A percentile compares a stretch with the other conserved stretches of the same genome.
Conservation (phyloP, 768 basidiomycete genomes). For the Fistulinella prunicolor region DNA sequence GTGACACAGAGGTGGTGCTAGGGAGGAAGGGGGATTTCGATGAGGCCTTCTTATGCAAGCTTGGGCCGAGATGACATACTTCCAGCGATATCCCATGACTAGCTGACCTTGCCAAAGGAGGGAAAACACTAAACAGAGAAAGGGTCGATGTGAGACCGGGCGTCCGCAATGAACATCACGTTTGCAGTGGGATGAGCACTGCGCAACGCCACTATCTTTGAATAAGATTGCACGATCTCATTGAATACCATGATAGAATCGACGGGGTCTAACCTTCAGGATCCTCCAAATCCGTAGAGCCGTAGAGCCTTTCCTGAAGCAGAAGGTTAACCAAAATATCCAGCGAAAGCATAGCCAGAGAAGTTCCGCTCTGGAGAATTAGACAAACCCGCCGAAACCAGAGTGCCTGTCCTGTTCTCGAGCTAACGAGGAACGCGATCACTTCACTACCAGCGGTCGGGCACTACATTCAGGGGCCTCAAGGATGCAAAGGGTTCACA, state of each 20-base stretch:
- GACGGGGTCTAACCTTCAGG: conserved; percentile 16
- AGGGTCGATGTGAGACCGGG: conserved; percentile 3
- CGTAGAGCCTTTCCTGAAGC: conserved; percentile 4
- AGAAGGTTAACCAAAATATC: conserved; percentile 4
- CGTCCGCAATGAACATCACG: neutral
- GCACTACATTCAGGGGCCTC: no score
- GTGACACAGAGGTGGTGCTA: conserved; percentile 13
- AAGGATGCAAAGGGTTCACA: no score
- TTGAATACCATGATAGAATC: conserved; percentile 10
- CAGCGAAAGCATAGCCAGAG: conserved; percentile 7
- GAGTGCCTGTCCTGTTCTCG: no score
- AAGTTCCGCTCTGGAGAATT: conserved; percentile 5
- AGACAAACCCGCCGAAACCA: no score
- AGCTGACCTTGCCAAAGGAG: conserved; percentile 18
- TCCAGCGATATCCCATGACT: conserved; percentile 18
- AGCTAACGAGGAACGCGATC: no score
- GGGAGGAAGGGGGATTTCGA: conserved; percentile 1
- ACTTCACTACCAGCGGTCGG: no score
- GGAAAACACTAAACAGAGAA: conserved; percentile 9
- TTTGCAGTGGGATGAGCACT: neutral
- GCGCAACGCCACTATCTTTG: conserved; percentile 11
- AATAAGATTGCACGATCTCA: conserved; percentile 21
- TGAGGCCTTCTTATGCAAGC: conserved; percentile 32
- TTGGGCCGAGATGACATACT: conserved; percentile 13
- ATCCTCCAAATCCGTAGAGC: conserved; percentile 13